Evolutionary conservation across 1,139 yeast genomes (phyloP).

Genomic region (Nakaseomyces sp.): DNA sequence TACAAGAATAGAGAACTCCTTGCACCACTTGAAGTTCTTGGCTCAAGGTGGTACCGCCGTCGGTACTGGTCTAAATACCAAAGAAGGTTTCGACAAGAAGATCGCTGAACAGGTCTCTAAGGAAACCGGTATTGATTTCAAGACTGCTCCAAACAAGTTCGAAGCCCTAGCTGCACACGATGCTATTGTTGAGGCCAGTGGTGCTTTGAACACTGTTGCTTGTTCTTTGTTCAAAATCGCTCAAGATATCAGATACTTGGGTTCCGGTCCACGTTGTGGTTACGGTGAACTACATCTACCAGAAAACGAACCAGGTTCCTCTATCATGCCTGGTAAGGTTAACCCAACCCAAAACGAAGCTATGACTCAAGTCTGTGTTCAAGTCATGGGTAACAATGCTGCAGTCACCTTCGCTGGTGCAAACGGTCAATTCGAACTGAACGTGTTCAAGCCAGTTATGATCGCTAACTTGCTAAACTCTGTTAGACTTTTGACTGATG

Average conservation of each 20-base stretch:
- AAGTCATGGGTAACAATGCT: conserved; percentile 93
- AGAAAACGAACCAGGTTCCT: conserved; percentile 98
- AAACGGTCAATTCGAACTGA: conserved; percentile 95
- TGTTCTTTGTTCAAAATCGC: conserved; percentile 91
- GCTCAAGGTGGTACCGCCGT: conserved; percentile 99
- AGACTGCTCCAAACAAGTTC: conserved; percentile 96
- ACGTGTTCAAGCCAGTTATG: conserved; percentile 96
- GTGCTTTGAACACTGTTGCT: conserved; percentile 93
- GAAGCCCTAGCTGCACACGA: conserved; percentile 99
- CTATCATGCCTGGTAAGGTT: conserved; percentile 99
- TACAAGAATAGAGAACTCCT: conserved; percentile 65
- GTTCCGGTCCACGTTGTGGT: conserved; percentile 99
- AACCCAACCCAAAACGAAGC: conserved; percentile 99
- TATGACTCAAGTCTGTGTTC: conserved; percentile 94
- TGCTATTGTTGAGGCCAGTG: conserved; percentile 94
- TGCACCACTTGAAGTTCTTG: conserved; percentile 67
- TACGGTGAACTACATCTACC: conserved; percentile 93
- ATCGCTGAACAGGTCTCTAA: conserved; percentile 51
- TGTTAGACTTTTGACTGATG: conserved; percentile 82
- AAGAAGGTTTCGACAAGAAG: conserved; percentile 73
- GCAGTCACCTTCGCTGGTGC: conserved; percentile 97
- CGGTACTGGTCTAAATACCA: conserved; percentile 96
- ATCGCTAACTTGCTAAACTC: conserved; percentile 83
- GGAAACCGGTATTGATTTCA: conserved; percentile 79
- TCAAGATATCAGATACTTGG: conserved; percentile 93